Percentiles rank a stretch among this genome's conserved stretches.
phyloP scores from a whole-genome alignment of 441 rosid species.

The Euphorbia schlechtendalii region DNA sequence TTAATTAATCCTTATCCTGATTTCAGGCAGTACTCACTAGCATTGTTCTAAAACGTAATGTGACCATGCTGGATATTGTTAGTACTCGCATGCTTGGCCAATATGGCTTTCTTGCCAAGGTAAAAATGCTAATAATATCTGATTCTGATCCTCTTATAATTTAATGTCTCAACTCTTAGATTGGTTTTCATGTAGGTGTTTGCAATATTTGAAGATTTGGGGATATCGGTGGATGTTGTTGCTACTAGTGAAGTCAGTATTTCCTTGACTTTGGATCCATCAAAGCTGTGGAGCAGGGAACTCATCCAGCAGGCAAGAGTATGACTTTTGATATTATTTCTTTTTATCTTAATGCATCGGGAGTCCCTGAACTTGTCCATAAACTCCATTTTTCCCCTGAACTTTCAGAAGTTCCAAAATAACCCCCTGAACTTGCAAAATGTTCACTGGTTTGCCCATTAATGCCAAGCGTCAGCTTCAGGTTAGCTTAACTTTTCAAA shows the following conservation, averaged over 20 bases:
- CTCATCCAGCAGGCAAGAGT: constrained; percentile 77
- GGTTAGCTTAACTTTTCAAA: too few relatives aligned
- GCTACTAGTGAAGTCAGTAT: constrained; percentile 99
- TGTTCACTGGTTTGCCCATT: too few relatives aligned
- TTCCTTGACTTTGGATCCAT: constrained; percentile 88
- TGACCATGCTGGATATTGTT: constrained; percentile 90
- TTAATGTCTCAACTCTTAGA: not conserved
- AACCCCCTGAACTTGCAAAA: too few relatives aligned
- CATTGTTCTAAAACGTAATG: constrained; percentile 90
- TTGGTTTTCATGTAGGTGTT: constrained; percentile 48
- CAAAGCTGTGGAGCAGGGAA: constrained; percentile 93
- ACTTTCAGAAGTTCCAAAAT: too few relatives aligned
- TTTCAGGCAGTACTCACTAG: constrained; percentile 85
- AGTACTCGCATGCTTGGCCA: constrained; percentile 98
- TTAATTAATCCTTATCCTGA: constrained; percentile 16
- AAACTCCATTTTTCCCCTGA: too few relatives aligned
- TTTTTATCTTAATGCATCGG: too few relatives aligned
- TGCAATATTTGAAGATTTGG: constrained; percentile 83
- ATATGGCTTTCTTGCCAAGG: constrained; percentile 95
- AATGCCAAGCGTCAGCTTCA: too few relatives aligned
- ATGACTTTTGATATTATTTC: constrained; percentile 9
- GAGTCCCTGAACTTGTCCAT: too few relatives aligned
- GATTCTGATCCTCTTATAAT: constrained; percentile 8
- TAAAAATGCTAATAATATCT: constrained; percentile 20
- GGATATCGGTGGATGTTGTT: constrained; percentile 94